Base-by-base conservation (phyloP, 371 early-diverging fungal genomes). In the Haplosporangium sp. region DNA sequence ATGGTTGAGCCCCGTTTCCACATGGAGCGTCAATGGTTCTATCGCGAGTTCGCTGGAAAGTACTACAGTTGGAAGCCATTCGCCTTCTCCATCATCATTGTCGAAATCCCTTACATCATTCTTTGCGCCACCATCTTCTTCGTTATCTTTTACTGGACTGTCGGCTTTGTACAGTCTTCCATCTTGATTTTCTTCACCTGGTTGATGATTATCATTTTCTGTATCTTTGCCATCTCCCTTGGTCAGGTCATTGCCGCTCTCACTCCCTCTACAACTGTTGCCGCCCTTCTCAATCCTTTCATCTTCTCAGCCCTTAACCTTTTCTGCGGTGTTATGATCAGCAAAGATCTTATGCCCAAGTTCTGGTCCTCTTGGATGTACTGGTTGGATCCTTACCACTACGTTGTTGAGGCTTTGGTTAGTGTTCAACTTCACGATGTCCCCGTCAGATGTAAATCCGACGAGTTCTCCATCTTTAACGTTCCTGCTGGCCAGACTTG, bases 361-460 rank as follows among this genome's bases (percentile, higher is more conserved):
- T 94, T 96, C 85, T 94, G 94, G 93, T 84, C 89, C 15, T 67
- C 86, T 0, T 94, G 93, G 93, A 91, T 96, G 88, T 94, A 94
- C 84, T 92, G 90, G 88, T 64, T 94, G 27, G 90, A 90, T 71
- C 94, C 94, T 6, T 69, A 91, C 78, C 90, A 90, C 56, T 94
- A 96, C 79, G 84, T 91, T 15, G 86, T 93, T 55, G 95, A 95
- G 77, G 94, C 92, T 64, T 83, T 94, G 10, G 85, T 94, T 19
- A 86, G 88, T 67, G 94, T 91, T 71, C 94, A 91, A 35, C 83
- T 96, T 67, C 85, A 90, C 34, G 78, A 84, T 20, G 84, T 89
- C 3, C 64, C 68, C 13, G 85, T 94, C 8, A 40, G 52, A 5
- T 96, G 96, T 78, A 64, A 68, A 9, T 71, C 64, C 1, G 65